Percentiles rank a stretch among this genome's conserved stretches.
These are phyloP conservation scores for Xylaria sp. DNA, from an alignment of 2,329 filamentous ascomycete genomes.

Conservation along the genomic window DNA sequence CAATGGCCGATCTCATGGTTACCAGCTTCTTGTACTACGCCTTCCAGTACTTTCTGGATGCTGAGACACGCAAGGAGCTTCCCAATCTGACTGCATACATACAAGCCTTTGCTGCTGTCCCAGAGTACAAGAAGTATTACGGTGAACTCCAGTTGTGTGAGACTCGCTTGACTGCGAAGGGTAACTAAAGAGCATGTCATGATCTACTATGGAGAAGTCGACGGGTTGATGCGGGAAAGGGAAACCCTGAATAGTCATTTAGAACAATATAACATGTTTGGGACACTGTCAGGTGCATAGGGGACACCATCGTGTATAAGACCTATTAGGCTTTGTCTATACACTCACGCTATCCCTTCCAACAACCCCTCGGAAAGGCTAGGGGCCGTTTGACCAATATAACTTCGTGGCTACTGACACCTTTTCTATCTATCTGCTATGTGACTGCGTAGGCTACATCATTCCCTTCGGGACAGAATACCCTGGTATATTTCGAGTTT, in stretches of 20 bases:
- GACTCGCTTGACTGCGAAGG: constrained; percentile 27
- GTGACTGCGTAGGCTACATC: no score
- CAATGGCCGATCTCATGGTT: constrained; percentile 54
- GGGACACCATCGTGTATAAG: no score
- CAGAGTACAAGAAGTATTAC: constrained; percentile 51
- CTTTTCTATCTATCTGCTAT: no score
- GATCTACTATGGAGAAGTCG: background rate
- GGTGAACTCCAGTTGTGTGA: constrained; percentile 50
- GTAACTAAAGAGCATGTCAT: background rate
- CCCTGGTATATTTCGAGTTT: no score
- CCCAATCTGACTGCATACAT: constrained; percentile 51
- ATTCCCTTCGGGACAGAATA: no score
- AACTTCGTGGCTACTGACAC: no score
- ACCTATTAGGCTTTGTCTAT: no score
- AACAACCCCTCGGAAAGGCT: no score
- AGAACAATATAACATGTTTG: no score
- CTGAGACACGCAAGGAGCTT: constrained; percentile 51
- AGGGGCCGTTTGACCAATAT: no score
- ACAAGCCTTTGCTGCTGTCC: constrained; percentile 46
- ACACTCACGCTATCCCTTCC: no score
- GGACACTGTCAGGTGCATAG: no score
- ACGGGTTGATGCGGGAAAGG: background rate
- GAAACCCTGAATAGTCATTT: background rate
- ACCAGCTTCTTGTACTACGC: constrained; percentile 43
- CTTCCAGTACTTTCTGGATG: constrained; percentile 48